Conservation (phyloP, 73 alveolate species). For the Effrenium voratum region DNA sequence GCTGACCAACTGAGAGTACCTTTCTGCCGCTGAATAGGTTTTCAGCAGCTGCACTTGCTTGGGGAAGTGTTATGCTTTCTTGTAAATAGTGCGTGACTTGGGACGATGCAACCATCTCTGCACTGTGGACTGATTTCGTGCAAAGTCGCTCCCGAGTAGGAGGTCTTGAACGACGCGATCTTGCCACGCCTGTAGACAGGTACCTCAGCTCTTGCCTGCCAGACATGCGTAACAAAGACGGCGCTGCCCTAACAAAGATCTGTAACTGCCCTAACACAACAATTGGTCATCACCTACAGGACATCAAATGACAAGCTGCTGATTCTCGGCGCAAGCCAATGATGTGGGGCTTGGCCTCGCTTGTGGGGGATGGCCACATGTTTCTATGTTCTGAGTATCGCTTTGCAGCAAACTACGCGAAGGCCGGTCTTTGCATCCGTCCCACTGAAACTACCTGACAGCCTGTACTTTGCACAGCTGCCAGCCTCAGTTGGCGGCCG, state of each 20-base stretch:
- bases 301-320: not conserved
- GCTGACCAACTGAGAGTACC: conserved; percentile 60
- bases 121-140: not conserved
- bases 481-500: conserved; percentile 45
- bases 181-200: conserved; percentile 68
- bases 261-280: too few relatives aligned
- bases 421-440: too few relatives aligned
- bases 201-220: conserved; percentile 40
- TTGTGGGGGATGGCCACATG: not conserved
- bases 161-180: conserved; percentile 66
- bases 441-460: too few relatives aligned
- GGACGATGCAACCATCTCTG: too few relatives aligned
- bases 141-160: conserved; percentile 31
- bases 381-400: not conserved
- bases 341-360: conserved; percentile 48
- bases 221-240: too few relatives aligned
- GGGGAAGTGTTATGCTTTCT: too few relatives aligned
- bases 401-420: not conserved
- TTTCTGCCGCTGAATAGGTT: too few relatives aligned
- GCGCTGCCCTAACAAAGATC: too few relatives aligned
- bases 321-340: conserved; percentile 72
- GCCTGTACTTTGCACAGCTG: too few relatives aligned
- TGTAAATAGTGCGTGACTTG: too few relatives aligned
- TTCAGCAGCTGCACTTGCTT: too few relatives aligned
- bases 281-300: too few relatives aligned